phyloP scores from a whole-genome alignment of 495 filamentous ascomycete species.

The Cairneyella variabilis region DNA sequence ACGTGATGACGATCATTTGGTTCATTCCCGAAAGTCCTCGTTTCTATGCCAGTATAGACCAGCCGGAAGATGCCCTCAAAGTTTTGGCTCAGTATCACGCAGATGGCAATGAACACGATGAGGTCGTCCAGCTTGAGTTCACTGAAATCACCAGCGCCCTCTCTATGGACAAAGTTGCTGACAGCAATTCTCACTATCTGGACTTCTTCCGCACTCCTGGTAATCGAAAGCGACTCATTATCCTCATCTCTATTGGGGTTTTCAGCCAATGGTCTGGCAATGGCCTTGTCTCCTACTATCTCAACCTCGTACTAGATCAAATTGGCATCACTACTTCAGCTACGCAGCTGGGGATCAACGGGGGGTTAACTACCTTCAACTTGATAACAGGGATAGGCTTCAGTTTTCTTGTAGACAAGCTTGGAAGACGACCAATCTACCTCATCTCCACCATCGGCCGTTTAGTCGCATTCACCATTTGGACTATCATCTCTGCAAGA shows the following conservation, averaged over 20 bases:
- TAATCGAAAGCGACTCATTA: conserved; percentile 44
- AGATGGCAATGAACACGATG: conserved; percentile 27
- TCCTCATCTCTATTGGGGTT: conserved; percentile 43
- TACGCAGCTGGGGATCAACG: conserved; percentile 11
- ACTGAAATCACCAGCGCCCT: conserved; percentile 18
- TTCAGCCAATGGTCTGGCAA: conserved; percentile 50
- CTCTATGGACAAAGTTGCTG: neutral
- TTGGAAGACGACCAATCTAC: conserved; percentile 44
- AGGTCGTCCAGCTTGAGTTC: conserved; percentile 32
- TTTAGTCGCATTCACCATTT: conserved; percentile 46
- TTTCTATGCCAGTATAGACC: conserved; percentile 23
- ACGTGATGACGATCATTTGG: neutral
- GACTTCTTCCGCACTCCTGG: conserved; percentile 1
- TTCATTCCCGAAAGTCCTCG: conserved; percentile 9
- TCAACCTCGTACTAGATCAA: conserved; percentile 44
- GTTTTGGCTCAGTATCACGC: conserved; percentile 34
- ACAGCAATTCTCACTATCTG: neutral
- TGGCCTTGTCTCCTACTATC: conserved; percentile 52
- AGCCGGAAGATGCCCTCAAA: conserved; percentile 39
- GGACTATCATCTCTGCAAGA: conserved; percentile 29
- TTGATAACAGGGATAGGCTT: neutral
- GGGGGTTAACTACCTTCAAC: conserved; percentile 6
- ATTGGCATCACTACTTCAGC: conserved; percentile 37
- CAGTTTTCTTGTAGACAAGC: conserved; percentile 37
- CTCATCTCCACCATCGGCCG: conserved; percentile 49